Evolutionary conservation across 805 yeast species (phyloP), one percentile per base, ranked within the genome.

Genomic region (Wickerhamomyces mucosus): DNA sequence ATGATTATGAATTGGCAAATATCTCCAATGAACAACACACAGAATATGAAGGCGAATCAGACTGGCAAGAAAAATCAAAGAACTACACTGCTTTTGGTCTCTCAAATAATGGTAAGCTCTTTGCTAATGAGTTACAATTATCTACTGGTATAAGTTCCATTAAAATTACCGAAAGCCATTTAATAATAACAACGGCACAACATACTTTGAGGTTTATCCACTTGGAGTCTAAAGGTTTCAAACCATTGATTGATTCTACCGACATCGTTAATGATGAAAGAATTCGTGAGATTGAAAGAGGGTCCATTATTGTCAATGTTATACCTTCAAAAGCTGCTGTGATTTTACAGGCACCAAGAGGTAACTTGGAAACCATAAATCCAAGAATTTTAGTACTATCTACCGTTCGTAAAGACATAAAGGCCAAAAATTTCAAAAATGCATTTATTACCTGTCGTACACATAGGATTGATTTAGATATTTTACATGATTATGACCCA

Each of bases 321-420:
- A 78, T 86, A 47, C 96, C 96, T 1, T 73, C 89, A 0, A 79
- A 73, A 34, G 76, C 86, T 35, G 69, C 88, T 1, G 86, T 94
- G 14, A 75, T 84, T 4, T 63, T 92, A 32, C 96, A 92, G 55
- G 96, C 96, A 5, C 94, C 94, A 37, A 72, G 99, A 53, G 99
- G 99, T 39, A 92, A 92, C 48, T 61, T 92, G 43, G 99, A 92
- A 55, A 86, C 97, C 0, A 81, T 92, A 14, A 78, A 75, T 48
- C 98, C 99, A 11, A 69, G 98, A 53, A 81, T 92, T 28, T 76
- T 92, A 80, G 94, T 89, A 4, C 60, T 92, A 24, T 69, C 82
- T 10, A 92, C 79, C 15, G 94, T 92, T 17, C 70, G 98, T 42
- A 63, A 68, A 21, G 67, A 68, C 42, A 84, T 92, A 38, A 62